phyloP scores from a whole-genome alignment of 192 early-diverging fungal genomes.

The Coemansia sp. region DNA sequence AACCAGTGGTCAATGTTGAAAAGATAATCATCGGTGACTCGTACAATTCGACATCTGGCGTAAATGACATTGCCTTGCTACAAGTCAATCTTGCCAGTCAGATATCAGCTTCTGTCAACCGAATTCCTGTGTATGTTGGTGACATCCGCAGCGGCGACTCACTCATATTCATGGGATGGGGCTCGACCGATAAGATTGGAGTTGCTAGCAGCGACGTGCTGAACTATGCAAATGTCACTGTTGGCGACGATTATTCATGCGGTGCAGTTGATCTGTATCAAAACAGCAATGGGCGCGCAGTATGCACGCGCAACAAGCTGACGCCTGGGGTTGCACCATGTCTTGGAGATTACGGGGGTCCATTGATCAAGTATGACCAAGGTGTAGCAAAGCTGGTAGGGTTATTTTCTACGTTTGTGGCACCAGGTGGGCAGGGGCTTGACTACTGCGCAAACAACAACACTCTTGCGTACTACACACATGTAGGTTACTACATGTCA shows the following conservation, averaged over 20 bases:
- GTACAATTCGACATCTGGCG: slow-evolving; percentile 23
- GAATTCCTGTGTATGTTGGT: slow-evolving; percentile 39
- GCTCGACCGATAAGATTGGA: slow-evolving; percentile 30
- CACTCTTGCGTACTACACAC: slow-evolving; percentile 34
- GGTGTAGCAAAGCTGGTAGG: slow-evolving; percentile 38
- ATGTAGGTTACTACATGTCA: slow-evolving; percentile 36
- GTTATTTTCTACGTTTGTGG: slow-evolving; percentile 31
- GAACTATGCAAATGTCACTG: slow-evolving; percentile 35
- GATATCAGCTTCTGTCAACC: slow-evolving; percentile 23
- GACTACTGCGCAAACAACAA: slow-evolving; percentile 42
- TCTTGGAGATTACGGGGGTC: slow-evolving; percentile 42
- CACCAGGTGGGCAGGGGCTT: slow-evolving; percentile 13
- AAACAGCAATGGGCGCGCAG: slow-evolving; percentile 38
- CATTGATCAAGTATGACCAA: slow-evolving; percentile 31
- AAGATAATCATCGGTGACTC: slow-evolving; percentile 31
- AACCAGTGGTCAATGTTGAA: slow-evolving; percentile 22
- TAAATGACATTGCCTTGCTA: slow-evolving; percentile 43
- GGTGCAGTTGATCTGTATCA: slow-evolving; percentile 20
- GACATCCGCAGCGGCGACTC: slow-evolving; percentile 26
- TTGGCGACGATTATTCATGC: slow-evolving; percentile 39
- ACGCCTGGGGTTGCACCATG: slow-evolving; percentile 34
- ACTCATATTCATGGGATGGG: slow-evolving; percentile 44
- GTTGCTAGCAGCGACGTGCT: slow-evolving; percentile 23
- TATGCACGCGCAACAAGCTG: slow-evolving; percentile 41
- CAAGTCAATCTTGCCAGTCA: slow-evolving; percentile 26